phyloP scores from a whole-genome alignment of 2,329 filamentous ascomycete genomes.

The Alternaria alternata region DNA sequence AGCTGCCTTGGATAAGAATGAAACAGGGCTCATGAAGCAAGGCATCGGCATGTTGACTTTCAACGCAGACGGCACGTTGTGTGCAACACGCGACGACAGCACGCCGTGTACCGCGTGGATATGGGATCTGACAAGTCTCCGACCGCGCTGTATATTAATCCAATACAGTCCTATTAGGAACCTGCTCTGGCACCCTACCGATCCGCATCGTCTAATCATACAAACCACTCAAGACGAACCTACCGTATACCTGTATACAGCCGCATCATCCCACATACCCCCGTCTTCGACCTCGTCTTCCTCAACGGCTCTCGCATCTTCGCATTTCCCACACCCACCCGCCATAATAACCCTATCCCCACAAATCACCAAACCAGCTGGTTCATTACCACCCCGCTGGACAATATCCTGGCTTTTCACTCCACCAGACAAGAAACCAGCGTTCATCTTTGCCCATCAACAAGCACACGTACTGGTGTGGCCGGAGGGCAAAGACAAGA shows the following conservation, averaged over 20 bases:
- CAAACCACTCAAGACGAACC: constrained; percentile 53
- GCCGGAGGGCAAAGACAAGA: constrained; percentile 52
- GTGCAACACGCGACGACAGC: constrained; percentile 51
- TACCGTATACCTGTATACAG: constrained; percentile 52
- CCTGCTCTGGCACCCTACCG: constrained; percentile 55
- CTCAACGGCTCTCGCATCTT: constrained; percentile 18
- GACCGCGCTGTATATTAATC: constrained; percentile 52
- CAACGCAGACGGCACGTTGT: constrained; percentile 47
- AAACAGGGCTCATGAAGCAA: constrained; percentile 41
- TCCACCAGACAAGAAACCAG: constrained; percentile 40
- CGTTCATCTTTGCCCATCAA: constrained; percentile 48
- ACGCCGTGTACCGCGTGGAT: constrained; percentile 58
- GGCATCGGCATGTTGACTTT: constrained; percentile 51
- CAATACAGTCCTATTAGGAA: constrained; percentile 56
- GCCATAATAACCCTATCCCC: constrained; percentile 34
- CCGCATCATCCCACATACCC: constrained; percentile 6
- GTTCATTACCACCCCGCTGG: constrained; percentile 31
- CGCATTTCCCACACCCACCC: constrained; percentile 25
- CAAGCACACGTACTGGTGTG: constrained; percentile 52
- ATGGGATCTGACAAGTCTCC: constrained; percentile 54
- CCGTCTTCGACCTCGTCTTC: constrained; percentile 26
- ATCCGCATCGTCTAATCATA: constrained; percentile 51
- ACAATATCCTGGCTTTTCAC: constrained; percentile 41
- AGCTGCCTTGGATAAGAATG: constrained; percentile 41
- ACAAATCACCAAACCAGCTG: constrained; percentile 35